These are phyloP conservation scores for Bjerkandera adusta DNA, from an alignment of 1,284 basidiomycete genomes.

Conservation along the genomic window DNA sequence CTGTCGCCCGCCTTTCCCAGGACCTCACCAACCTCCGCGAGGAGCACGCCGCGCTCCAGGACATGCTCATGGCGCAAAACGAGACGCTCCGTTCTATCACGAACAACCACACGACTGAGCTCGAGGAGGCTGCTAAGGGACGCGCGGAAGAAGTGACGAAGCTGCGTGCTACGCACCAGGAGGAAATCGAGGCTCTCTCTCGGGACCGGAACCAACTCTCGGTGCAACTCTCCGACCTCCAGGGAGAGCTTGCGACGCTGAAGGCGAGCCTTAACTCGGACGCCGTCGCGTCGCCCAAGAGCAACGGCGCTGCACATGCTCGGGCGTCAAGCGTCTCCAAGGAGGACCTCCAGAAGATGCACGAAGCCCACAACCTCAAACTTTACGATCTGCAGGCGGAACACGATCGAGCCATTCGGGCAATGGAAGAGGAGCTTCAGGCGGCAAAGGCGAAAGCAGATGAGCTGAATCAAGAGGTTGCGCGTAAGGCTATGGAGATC, in stretches of 20 bases:
- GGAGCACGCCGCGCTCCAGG: constrained; percentile 57
- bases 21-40: constrained; percentile 62
- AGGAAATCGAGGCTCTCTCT: constrained; percentile 51
- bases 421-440: constrained; percentile 60
- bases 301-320: constrained; percentile 47
- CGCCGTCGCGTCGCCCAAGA: constrained; percentile 45
- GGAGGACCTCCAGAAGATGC: constrained; percentile 71
- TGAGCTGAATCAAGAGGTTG: constrained; percentile 59
- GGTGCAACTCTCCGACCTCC: constrained; percentile 63
- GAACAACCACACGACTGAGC: constrained; percentile 63
- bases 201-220: constrained; percentile 59
- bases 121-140: constrained; percentile 65
- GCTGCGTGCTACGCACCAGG: constrained; percentile 56
- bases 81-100: constrained; percentile 68
- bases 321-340: constrained; percentile 57
- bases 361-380: constrained; percentile 81
- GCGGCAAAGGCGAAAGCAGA: constrained; percentile 49
- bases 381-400: constrained; percentile 73
- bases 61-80: constrained; percentile 63
- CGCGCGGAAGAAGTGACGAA: constrained; percentile 69
- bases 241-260: constrained; percentile 69
- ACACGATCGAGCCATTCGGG: constrained; percentile 62
- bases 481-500: constrained; percentile 75
- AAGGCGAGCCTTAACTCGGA: constrained; percentile 53
- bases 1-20: constrained; percentile 52